A percentile compares a stretch with the other conserved stretches of the same genome.
Conservation (phyloP, 2,329 filamentous ascomycete genomes). For the Cadophora luteo-olivacea region DNA sequence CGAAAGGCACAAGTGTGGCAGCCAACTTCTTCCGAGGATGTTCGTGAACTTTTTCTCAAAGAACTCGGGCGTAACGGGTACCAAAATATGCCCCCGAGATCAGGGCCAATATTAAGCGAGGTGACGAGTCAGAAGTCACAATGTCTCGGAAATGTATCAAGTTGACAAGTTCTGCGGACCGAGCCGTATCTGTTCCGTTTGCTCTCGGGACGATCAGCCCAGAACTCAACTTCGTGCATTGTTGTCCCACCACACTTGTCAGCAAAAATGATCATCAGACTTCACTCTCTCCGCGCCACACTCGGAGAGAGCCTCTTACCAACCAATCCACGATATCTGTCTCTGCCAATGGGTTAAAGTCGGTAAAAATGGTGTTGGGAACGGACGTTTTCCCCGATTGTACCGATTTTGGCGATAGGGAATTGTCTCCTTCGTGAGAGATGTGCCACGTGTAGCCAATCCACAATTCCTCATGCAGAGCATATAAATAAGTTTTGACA, state of each 20-base stretch:
- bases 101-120: neutral
- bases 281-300: neutral
- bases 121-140: neutral
- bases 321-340: neutral
- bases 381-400: neutral
- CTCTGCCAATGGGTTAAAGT: neutral
- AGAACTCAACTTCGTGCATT: neutral
- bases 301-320: neutral
- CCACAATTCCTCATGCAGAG: constrained; percentile 13
- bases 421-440: neutral
- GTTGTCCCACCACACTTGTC: constrained; percentile 21
- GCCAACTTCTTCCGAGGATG: neutral
- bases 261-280: constrained; percentile 12
- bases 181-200: constrained; percentile 14
- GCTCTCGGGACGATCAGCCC: neutral
- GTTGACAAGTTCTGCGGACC: constrained; percentile 13
- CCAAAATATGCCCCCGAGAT: neutral
- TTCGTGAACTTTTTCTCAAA: neutral
- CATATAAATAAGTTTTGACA: neutral
- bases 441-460: constrained; percentile 23
- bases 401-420: neutral
- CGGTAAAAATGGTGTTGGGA: neutral
- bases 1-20: neutral
- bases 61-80: neutral
- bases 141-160: neutral